Evolutionary conservation across 331 rosid genomes (phyloP), one percentile per base, ranked within the genome.

Genomic region (Erythrophleum ivorense): DNA sequence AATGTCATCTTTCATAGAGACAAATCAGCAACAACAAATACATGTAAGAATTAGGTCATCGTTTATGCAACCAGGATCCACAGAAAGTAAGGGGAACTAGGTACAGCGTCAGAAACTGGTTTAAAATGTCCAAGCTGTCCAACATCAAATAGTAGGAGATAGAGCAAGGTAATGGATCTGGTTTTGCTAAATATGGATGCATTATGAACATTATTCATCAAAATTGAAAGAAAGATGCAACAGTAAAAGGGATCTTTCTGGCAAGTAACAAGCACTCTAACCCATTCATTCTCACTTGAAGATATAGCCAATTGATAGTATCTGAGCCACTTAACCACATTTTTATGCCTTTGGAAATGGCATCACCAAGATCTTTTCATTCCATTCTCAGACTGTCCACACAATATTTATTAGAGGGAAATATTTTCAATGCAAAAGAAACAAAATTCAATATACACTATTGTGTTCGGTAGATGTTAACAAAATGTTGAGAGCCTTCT

Each of bases 61-160:
- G 77, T 50, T 15, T 40, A 68, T 21, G 72, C 67, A 76, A 57
- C 49, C 75, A 43, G 80, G 53, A 54, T 41, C 9, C 79, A 50
- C 12, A 16, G 59, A 73, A 53, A 36, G 36, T 63, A 73, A 18
- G 34, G 38, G 41, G 43, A 46, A 70, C 60, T 49, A 34, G 58
- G 48, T 38, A 49, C 49, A 21, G 16, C 48, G 67, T 50, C 66
- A 43, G 70, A 58, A 77, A 63, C 50, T 13, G 46, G 77, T 46
- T 52, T 2, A 55, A 59, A 15, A 69, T 64, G 19, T 49, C 45
- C 48, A 66, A 65, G 70, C 72, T 21, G 67, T 78, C 46, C 68
- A 81, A 74, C 71, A 67, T 33, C 76, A 45, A 73, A 75, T 60
- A 24, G 18, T 60, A 18, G 67, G 31, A 29, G 7, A 10, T n/a